Evolutionary conservation across 1,284 basidiomycete species (phyloP), one percentile per base, ranked within the genome.

Genomic region (Sparassis latifolia): DNA sequence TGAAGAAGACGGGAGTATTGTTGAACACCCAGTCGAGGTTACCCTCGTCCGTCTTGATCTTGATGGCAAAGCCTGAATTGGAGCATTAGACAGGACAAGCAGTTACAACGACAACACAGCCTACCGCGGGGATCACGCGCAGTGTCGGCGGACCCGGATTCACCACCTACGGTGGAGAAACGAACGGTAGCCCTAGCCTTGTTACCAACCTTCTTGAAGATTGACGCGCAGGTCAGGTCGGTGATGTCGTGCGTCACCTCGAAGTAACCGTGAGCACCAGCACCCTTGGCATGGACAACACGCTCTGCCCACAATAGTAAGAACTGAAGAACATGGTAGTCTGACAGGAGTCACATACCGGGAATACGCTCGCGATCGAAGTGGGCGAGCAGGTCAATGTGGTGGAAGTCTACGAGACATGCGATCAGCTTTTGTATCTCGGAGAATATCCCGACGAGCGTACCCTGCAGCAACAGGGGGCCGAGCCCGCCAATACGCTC

Each of bases 341-440:
- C 27, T 55, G 42, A 4, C 9, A 6, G 10, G 27, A 44, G 38
- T 50, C 12, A 52, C 50, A 44, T 45, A 58, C 58, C 95, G 27
- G 94, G 94, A 65, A 97, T 95, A 69, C 94, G 86, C 75, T 97
- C 93, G 51, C 91, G 83, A 70, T 91, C 89, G 64, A 96, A 95
- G 77, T 95, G 92, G 40, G 89, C 85, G 58, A 96, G 79, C 51
- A 90, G 76, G 70, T 95, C 90, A 65, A 92, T 85, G 69, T 89
- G 83, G 68, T 92, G 87, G 74, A 93, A 92, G 69, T 93, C 90
- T 85, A 50, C n/a, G 35, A 9, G n/a, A 41, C 10, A 10, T 7
- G 10, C 32, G 28, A 20, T 51, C 4, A 48, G 43, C 31, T 12
- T 5, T 31, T 20, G 29, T n/a, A 20, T 37, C 27, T 12, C 12